A percentile compares a stretch with the other conserved stretches of the same genome.
These are phyloP conservation scores for Rossbeevera mucosa DNA, from an alignment of 768 basidiomycete genomes.

Conservation along the genomic window DNA sequence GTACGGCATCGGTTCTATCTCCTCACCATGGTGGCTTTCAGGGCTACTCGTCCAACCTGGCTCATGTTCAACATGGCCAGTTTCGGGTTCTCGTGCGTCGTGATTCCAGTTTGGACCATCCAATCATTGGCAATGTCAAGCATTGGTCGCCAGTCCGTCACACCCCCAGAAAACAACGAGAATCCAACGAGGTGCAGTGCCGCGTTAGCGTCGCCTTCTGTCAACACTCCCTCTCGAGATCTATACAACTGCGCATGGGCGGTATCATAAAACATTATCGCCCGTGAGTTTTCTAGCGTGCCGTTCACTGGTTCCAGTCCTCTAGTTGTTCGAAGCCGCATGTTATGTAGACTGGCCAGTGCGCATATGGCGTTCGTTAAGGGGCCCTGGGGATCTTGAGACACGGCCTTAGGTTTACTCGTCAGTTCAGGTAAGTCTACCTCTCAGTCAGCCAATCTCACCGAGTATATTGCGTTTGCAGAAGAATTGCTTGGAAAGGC, in stretches of 20 bases:
- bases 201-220: constrained; percentile 70
- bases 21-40: constrained; percentile 71
- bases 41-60: constrained; percentile 49
- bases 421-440: constrained; percentile 15
- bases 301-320: constrained; percentile 54
- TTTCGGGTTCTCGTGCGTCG: constrained; percentile 60
- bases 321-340: constrained; percentile 54
- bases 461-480: constrained; percentile 61
- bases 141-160: constrained; percentile 64
- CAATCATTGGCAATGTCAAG: constrained; percentile 73
- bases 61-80: constrained; percentile 53
- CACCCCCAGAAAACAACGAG: constrained; percentile 65
- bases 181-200: constrained; percentile 74
- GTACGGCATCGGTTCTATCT: background rate
- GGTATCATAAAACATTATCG: constrained; percentile 63
- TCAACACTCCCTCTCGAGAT: constrained; percentile 49
- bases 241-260: constrained; percentile 62
- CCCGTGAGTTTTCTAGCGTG: constrained; percentile 52
- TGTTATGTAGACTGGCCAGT: constrained; percentile 67
- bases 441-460: constrained; percentile 34
- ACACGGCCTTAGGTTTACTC: constrained; percentile 37
- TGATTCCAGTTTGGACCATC: constrained; percentile 63
- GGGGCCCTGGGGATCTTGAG: constrained; percentile 63
- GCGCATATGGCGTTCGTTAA: constrained; percentile 73
- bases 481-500: constrained; percentile 59